Evolutionary conservation across 2,329 filamentous ascomycete species (phyloP), one percentile per base, ranked within the genome.

Genomic region (Didymella keratinophila): DNA sequence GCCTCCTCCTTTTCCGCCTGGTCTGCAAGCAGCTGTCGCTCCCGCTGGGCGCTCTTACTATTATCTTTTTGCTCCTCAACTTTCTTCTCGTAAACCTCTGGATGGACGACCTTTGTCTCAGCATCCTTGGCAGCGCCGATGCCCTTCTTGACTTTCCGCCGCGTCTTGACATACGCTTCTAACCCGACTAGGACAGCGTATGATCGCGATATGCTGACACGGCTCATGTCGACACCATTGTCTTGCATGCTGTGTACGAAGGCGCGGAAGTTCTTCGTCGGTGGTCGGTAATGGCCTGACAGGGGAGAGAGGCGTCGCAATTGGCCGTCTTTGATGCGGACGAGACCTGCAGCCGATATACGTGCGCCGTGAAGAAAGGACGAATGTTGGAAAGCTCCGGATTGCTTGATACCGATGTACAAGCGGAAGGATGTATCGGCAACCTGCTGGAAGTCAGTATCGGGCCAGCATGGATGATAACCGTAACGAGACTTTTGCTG

Each of bases 371-470:
- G 90, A 1, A 97, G 82, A 70, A 97, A 97, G 0, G 91, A 95
- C 12, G 89, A 93, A 76, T 97, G 93, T 70, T 97, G 93, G 70
- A 97, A 97, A 4, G 90, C 87, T 11, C 93, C 93, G 4, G 88
- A 89, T 74, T 91, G 87, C 71, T 97, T 97, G 80, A 97, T 95
- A 46, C 93, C 93, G 32, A 97, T 87, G 74, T 96, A 97, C 0
- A 97, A 81, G 0, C 91, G 87, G 74, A 93, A 95, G 1, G 86
- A 89, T 1, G 91, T 94, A 76, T 97, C 93, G 23, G 90, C 89
- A 8, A 93, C 75, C 75, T 77, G 44, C 16, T 34, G 14, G 4
- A 16, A 32, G 43, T 60, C 18, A 60, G 56, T 16, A 12, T 42
- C 21, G 18, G 28, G 32, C 5, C 8, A 18, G 21, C 20, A 14